Evolutionary conservation across 805 yeast genomes (phyloP), one percentile per base, ranked within the genome.

Genomic region (Teunomyces funiuensis): DNA sequence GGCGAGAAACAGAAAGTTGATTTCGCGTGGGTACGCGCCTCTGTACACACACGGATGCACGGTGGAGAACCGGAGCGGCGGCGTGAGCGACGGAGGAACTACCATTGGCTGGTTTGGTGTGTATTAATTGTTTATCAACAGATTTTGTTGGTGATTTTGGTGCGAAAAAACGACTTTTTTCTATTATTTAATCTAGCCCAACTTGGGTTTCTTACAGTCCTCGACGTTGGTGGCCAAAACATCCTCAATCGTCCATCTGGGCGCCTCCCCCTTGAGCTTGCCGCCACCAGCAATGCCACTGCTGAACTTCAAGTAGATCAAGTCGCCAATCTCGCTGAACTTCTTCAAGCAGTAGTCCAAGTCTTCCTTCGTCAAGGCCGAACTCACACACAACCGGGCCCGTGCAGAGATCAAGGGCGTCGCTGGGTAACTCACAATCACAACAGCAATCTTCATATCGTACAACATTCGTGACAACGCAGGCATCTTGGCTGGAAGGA

Each of bases 391-490:
- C 55, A 93, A 80, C 63, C 99, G 80, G 19, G 88, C 89, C 67
- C 99, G 81, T 4, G 96, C 85, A 27, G 89, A 80, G 31, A 88
- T 82, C 51, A 93, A 74, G 26, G 96, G 96, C 0, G 98, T 91
- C 1, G 99, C 99, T 8, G 99, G 99, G 61, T 93, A 93, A 27
- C 98, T 97, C 33, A 91, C 98, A 49, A 91, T 83, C 26, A 93
- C 99, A 37, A 91, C 90, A 3, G 99, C 99, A 46, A 93, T 83
- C 40, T 85, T 85, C 64, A 80, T 73, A 49, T 77, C 80, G 53
- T 85, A 77, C 75, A 91, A 77, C 76, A 80, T 78, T 61, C 96
- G 78, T 34, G 96, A 84, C 47, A 89, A 79, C 0, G 91, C 89
- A 18, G 96, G 95, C 95, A 93, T 88, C 61, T 90, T 91, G 20